Base-by-base conservation (phyloP, 192 early-diverging fungal genomes). In the Coemansia sp. region DNA sequence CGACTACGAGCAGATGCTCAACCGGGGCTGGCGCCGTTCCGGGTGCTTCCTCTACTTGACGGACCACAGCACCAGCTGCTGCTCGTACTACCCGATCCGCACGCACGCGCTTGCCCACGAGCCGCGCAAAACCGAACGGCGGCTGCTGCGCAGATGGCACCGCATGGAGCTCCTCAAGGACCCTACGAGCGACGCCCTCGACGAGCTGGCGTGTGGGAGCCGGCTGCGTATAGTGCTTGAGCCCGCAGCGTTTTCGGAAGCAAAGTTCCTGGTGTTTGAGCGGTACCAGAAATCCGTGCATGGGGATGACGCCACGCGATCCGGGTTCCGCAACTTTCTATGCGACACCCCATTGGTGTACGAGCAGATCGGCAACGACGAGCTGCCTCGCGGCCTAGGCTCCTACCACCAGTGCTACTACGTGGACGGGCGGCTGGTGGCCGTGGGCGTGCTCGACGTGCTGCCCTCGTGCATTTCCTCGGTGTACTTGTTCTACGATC, bases 401-500 rank as follows among this genome's bases (percentile, higher is more conserved):
- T 87, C 30, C 6, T 98, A 88, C 57, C 94, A 98, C 59, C 93
- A 94, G 82, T 89, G 87, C 53, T 97, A 98, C 71, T 87, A 90
- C 38, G 58, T 96, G 39, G 88, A 93, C 58, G 86, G 79, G 5
- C 80, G 76, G 15, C 79, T 98, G 21, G 85, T 88, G 18, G 96
- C 93, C 7, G 87, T 97, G 11, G 90, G 86, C n/a, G 93, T 98
- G 3, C 68, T 98, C 50, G 96, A 98, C 61, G 84, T 97, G 5
- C 73, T 97, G 40, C 96, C 94, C 6, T 39, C 60, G 6, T 97
- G 91, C 61, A 78, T 97, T 8, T 95, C 93, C 3, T 86, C 91
- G 0, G 96, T 98, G 18, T 98, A 98, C 60, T 88, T 94, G 53
- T 85, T 93, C 59, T 98, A 98, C 71, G 93, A 98, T 59, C 89